Percentiles rank a stretch among this genome's conserved stretches.
phyloP scores from a whole-genome alignment of 345 rosid genomes.

The Pistacia atlantica region DNA sequence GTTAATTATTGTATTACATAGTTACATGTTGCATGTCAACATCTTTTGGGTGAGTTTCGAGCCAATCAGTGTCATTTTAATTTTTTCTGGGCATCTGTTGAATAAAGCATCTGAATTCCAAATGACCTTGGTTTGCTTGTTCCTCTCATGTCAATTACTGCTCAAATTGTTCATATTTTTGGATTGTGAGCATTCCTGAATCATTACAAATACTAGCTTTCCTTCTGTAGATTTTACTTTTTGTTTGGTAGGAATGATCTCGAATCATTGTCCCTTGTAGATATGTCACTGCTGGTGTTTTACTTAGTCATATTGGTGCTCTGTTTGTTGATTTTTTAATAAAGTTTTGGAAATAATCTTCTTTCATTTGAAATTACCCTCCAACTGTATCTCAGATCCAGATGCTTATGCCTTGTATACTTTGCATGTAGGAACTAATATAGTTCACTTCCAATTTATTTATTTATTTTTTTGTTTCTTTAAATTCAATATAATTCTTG shows the following conservation, averaged over 20 bases:
- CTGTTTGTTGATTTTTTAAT: neutral
- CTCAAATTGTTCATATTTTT: neutral
- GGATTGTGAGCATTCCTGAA: neutral
- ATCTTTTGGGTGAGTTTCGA: neutral
- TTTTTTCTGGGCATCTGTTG: constrained; percentile 1
- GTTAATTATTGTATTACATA: neutral
- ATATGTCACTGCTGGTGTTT: neutral
- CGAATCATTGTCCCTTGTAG: neutral
- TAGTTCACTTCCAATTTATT: neutral
- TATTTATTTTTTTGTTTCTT: neutral
- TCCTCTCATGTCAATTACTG: neutral
- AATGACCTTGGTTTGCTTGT: neutral
- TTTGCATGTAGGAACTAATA: neutral
- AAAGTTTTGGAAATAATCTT: neutral
- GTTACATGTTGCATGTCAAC: neutral
- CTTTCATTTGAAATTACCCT: neutral
- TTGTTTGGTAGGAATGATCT: neutral
- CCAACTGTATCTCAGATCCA: neutral
- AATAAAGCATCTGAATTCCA: neutral
- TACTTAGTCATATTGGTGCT: neutral
- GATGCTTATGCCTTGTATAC: neutral
- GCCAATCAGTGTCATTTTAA: neutral
- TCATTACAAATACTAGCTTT: neutral
- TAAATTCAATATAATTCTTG: neutral
- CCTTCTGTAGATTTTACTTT: neutral